phyloP scores from a whole-genome alignment of 345 rosid species.

The Atalantia buxifolia region DNA sequence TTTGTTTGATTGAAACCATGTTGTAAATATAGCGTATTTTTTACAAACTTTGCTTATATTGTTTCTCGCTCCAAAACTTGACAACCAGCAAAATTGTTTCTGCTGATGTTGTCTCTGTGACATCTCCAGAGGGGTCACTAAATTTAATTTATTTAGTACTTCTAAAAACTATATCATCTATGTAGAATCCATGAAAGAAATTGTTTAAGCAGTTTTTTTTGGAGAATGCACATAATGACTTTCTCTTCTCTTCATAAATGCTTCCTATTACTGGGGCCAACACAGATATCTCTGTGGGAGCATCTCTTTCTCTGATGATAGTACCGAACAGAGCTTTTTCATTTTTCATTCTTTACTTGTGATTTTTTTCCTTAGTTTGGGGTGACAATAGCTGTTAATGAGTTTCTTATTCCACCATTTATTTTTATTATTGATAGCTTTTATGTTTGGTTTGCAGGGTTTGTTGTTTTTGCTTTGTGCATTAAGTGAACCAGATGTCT shows the following conservation, averaged over 20 bases:
- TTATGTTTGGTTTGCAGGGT: constrained; percentile 43
- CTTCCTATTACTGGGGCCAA: background rate
- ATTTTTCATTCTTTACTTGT: background rate
- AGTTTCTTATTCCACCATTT: background rate
- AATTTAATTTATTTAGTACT: background rate
- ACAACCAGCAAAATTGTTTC: background rate
- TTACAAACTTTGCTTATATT: background rate
- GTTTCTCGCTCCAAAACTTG: background rate
- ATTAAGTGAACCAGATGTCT: constrained; percentile 67
- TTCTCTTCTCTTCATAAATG: background rate
- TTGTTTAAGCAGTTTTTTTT: background rate
- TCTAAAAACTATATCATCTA: background rate
- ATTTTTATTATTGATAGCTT: background rate
- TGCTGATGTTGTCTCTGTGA: background rate
- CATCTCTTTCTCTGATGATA: background rate
- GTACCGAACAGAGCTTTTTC: too few relatives aligned
- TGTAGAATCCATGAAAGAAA: background rate
- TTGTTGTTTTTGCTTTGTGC: constrained; percentile 77
- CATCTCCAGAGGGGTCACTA: background rate
- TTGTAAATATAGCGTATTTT: background rate
- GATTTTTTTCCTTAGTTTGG: background rate
- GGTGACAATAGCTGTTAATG: background rate
- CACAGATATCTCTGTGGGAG: background rate
- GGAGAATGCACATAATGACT: background rate
- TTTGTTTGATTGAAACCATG: background rate